phyloP scores from a whole-genome alignment of 306 rosid genomes.

The Cucurbita argyrosperma region DNA sequence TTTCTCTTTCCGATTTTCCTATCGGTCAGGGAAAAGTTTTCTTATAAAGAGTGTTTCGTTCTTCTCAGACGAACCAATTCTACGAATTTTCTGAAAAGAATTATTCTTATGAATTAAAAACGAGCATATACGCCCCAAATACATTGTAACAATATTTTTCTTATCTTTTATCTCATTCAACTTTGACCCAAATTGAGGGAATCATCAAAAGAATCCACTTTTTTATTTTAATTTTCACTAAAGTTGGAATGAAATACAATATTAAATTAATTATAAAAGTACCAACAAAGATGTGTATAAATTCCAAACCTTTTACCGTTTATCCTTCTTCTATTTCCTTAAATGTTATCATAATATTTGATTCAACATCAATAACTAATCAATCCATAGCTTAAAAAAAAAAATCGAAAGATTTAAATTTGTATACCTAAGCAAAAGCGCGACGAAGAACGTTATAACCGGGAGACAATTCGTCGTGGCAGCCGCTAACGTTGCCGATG shows the following conservation, averaged over 20 bases:
- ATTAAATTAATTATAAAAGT: neutral
- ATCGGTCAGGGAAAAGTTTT: too few relatives aligned
- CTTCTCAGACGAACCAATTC: too few relatives aligned
- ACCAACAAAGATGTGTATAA: neutral
- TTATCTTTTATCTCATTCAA: neutral
- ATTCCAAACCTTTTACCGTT: neutral
- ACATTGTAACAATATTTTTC: neutral
- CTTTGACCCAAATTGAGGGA: neutral
- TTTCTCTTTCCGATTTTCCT: too few relatives aligned
- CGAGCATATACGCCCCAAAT: neutral
- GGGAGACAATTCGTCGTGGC: constrained; percentile 68
- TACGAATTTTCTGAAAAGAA: too few relatives aligned
- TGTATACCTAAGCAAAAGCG: constrained; percentile 44
- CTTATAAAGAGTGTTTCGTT: too few relatives aligned
- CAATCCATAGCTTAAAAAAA: neutral
- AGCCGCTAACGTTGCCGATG: constrained; percentile 75
- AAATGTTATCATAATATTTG: too few relatives aligned
- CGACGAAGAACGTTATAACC: constrained; percentile 65
- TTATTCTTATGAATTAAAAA: too few relatives aligned
- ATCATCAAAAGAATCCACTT: neutral
- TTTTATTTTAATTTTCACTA: neutral
- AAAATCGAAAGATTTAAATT: neutral
- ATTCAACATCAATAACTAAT: too few relatives aligned
- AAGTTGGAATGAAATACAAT: neutral
- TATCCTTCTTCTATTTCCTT: neutral